Evolutionary conservation across 345 rosid species (phyloP).

Genomic region (Moricandia arvensis): DNA sequence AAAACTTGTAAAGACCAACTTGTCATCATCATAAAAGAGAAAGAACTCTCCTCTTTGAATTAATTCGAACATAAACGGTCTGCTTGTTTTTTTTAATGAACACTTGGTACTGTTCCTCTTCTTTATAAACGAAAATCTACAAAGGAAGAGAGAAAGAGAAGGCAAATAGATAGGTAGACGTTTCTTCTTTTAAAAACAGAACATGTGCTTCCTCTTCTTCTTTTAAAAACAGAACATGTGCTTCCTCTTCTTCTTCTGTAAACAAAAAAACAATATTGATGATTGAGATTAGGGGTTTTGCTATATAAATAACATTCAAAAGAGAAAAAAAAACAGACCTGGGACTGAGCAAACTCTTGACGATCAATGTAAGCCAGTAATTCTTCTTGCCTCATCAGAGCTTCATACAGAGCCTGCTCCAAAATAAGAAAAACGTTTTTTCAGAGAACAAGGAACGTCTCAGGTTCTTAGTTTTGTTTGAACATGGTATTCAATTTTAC

Average conservation of each 20-base stretch:
- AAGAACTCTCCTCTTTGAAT: slow-evolving; percentile 7
- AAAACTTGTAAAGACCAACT: not conserved
- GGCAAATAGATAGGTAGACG: not conserved
- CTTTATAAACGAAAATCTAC: slow-evolving; percentile 18
- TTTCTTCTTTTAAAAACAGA: slow-evolving; percentile 35
- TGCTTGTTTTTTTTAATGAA: no score
- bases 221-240: slow-evolving; percentile 37
- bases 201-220: slow-evolving; percentile 45
- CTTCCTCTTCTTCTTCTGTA: slow-evolving; percentile 32
- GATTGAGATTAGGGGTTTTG: not conserved
- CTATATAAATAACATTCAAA: not conserved
- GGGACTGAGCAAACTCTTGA: slow-evolving; percentile 67
- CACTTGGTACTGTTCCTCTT: slow-evolving; percentile 23
- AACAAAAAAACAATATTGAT: slow-evolving; percentile 6
- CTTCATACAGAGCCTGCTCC: slow-evolving; percentile 83
- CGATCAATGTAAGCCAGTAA: slow-evolving; percentile 89
- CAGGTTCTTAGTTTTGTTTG: slow-evolving; percentile 6
- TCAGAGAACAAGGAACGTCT: not conserved
- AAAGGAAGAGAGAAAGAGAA: not conserved
- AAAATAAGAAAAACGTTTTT: not conserved
- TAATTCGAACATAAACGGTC: slow-evolving; percentile 11
- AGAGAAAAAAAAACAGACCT: slow-evolving; percentile 44
- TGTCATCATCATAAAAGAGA: not conserved
- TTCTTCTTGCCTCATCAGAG: slow-evolving; percentile 96
- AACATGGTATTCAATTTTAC: slow-evolving; percentile 34